A percentile compares a stretch with the other conserved stretches of the same genome.
phyloP scores from a whole-genome alignment of 192 early-diverging fungal species.

The Coemansia sp. region DNA sequence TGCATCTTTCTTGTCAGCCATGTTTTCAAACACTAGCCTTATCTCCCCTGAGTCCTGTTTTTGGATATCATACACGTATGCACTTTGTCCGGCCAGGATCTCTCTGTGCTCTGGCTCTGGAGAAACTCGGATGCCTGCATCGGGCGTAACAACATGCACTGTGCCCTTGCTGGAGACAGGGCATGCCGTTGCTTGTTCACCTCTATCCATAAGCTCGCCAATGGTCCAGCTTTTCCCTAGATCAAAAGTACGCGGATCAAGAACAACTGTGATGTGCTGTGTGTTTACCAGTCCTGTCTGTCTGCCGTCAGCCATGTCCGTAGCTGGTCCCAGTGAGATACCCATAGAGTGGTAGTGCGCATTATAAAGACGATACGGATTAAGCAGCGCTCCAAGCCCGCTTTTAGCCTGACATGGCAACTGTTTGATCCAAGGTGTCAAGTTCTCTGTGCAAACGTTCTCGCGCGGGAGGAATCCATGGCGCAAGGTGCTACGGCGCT shows the following conservation, averaged over 20 bases:
- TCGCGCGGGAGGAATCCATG: slow-evolving; percentile 87
- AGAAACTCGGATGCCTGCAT: slow-evolving; percentile 6
- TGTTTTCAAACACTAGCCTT: slow-evolving; percentile 4
- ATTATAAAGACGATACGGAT: slow-evolving; percentile 90
- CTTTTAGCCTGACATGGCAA: slow-evolving; percentile 92
- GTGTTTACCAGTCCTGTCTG: slow-evolving; percentile 54
- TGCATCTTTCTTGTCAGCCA: neutral
- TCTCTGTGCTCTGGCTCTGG: slow-evolving; percentile 17
- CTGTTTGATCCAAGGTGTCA: slow-evolving; percentile 96
- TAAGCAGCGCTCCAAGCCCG: slow-evolving; percentile 84
- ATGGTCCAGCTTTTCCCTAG: slow-evolving; percentile 48
- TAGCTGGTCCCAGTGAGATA: slow-evolving; percentile 63
- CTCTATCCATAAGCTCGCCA: slow-evolving; percentile 54
- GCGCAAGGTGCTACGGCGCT: slow-evolving; percentile 47
- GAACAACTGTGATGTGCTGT: slow-evolving; percentile 78
- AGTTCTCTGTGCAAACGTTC: slow-evolving; percentile 95
- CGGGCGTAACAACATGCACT: slow-evolving; percentile 33
- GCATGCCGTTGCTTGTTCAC: slow-evolving; percentile 50
- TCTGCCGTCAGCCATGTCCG: slow-evolving; percentile 22
- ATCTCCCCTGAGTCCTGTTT: slow-evolving; percentile 17
- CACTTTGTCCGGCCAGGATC: slow-evolving; percentile 4
- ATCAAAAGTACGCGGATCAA: slow-evolving; percentile 61
- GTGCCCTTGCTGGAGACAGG: slow-evolving; percentile 52
- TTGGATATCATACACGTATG: slow-evolving; percentile 30
- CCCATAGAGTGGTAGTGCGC: slow-evolving; percentile 89